Evolutionary conservation across 2,329 filamentous ascomycete species (phyloP), one percentile per base, ranked within the genome.

Genomic region (Aureobasidium lini): DNA sequence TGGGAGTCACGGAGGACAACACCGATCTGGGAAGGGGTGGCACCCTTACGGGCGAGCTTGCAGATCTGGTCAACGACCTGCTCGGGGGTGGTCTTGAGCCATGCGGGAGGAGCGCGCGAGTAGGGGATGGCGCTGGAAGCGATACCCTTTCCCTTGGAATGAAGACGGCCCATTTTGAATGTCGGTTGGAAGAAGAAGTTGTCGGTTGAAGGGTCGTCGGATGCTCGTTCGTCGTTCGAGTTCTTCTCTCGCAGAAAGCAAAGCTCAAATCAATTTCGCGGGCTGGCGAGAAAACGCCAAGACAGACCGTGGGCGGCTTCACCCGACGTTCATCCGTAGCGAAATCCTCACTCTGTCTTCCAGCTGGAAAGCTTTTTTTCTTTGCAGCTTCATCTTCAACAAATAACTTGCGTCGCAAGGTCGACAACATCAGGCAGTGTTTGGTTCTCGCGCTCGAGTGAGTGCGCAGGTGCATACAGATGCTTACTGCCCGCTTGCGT

Each of bases 61-160:
- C 89, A 92, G 82, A 99, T 99, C 83, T 97, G 92, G 77, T 99
- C 94, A 72, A 96, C 90, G 77, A 99, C 91, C 83, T 95, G 90
- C 73, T 96, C 91, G 75, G 94, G 92, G 71, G 91, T 96, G 81
- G 90, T 95, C 89, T 99, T 99, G 80, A 97, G 84, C 94, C 94
- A 99, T 70, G 92, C 84, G 64, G 94, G 93, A 66, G 91, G 77
- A 71, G 84, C 86, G 82, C 94, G 93, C 70, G 90, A 96, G 87
- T 97, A 99, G 75, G 95, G 94, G 80, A 97, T 81, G 73, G 94
- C 90, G 66, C 90, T 96, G 81, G 90, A 81, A 69, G 90, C 91
- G 81, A 99, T 99, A 80, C 94, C 95, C 90, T 97, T 97, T 83
- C 94, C 93, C 75, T 96, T 96, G 85, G 84, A 89, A 88, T 99